Evolutionary conservation across 2,329 filamentous ascomycete species (phyloP).

Genomic region (Colletotrichum limetticola): DNA sequence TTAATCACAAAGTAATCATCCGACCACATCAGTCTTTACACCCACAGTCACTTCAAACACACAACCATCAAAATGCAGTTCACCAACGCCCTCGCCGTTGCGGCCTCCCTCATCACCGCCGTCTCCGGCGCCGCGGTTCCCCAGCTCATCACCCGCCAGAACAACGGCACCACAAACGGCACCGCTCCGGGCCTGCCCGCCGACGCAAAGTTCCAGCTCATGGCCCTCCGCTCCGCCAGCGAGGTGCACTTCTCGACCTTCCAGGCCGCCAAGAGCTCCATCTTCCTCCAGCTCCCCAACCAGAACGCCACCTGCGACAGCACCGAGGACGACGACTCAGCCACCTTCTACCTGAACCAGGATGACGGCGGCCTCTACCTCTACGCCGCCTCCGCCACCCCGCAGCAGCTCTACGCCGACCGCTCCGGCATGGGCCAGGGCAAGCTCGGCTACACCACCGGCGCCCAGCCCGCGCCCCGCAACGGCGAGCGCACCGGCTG

Average conservation of each 20-base stretch:
- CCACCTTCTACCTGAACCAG: conserved; percentile 59
- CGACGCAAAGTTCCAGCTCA: conserved; percentile 55
- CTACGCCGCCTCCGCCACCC: conserved; percentile 52
- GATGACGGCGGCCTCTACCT: conserved; percentile 57
- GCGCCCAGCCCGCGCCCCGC: conserved; percentile 48
- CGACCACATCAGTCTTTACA: conserved; percentile 25
- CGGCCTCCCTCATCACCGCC: conserved; percentile 42
- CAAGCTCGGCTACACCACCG: conserved; percentile 62
- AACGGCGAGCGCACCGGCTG: conserved; percentile 61
- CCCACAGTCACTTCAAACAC: background rate
- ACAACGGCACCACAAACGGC: conserved; percentile 13
- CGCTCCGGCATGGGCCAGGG: conserved; percentile 70
- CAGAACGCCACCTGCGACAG: conserved; percentile 62
- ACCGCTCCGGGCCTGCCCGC: conserved; percentile 37
- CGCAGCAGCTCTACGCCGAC: conserved; percentile 64
- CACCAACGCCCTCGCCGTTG: conserved; percentile 35
- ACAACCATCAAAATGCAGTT: conserved; percentile 34
- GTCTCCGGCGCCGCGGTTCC: conserved; percentile 32
- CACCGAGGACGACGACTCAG: conserved; percentile 48
- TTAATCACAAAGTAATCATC: conserved; percentile 15
- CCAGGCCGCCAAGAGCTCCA: conserved; percentile 54
- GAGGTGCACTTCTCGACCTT: conserved; percentile 58
- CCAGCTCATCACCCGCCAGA: background rate
- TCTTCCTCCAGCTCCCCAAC: conserved; percentile 55
- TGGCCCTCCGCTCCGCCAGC: conserved; percentile 61